Percentiles rank a stretch among this genome's conserved stretches.
Evolutionary conservation across 345 rosid species (phyloP).

Genomic region (Hevea brasiliensis): DNA sequence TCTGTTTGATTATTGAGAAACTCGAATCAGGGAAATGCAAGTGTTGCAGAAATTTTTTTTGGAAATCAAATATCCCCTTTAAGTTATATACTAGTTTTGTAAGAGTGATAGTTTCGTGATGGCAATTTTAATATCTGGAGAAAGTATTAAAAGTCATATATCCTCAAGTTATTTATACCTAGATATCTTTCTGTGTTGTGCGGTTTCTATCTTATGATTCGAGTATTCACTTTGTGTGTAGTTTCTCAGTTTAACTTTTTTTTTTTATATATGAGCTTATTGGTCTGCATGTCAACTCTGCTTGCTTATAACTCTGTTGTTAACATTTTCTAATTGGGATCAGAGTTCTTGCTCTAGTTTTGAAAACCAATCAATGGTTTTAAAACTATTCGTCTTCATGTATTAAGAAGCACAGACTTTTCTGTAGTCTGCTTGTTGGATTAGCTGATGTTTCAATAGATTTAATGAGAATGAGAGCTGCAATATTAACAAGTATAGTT

Average conservation of each 20-base stretch:
- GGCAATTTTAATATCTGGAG: neutral
- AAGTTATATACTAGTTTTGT: neutral
- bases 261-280: no score
- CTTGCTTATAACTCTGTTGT: neutral
- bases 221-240: neutral
- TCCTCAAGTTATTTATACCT: neutral
- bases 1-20: neutral
- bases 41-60: neutral
- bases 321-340: neutral
- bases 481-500: no score
- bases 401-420: no score
- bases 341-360: neutral
- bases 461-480: no score
- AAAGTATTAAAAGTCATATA: neutral
- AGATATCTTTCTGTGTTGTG: no score
- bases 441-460: neutral
- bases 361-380: no score
- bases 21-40: neutral
- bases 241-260: neutral
- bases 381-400: no score
- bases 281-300: neutral
- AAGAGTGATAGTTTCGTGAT: neutral
- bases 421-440: neutral
- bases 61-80: neutral
- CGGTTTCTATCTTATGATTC: neutral